Percentiles rank a stretch among this genome's conserved stretches.
Evolutionary conservation across 257 asterid species (phyloP).

Genomic region (Solanum clarkiae): DNA sequence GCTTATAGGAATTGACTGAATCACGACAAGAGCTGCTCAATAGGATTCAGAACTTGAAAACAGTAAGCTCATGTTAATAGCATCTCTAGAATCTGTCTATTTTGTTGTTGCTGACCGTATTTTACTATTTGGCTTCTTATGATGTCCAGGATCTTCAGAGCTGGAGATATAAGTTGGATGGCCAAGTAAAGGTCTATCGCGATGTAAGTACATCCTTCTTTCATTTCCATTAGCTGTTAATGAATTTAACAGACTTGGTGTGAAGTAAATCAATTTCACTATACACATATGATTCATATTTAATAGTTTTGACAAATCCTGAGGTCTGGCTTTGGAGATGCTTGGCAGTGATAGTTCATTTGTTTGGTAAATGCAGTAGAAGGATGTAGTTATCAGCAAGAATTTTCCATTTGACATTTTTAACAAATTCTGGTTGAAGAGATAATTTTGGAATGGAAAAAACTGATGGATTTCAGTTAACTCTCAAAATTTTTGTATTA

Average conservation of each 20-base stretch:
- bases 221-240: background rate
- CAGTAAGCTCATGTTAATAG: constrained; percentile 25
- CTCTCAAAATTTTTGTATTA: background rate
- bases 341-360: background rate
- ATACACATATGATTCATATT: background rate
- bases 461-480: background rate
- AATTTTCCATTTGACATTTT: background rate
- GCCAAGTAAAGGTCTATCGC: constrained; percentile 73
- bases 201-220: constrained; percentile 34
- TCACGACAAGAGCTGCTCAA: constrained; percentile 73
- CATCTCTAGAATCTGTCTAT: background rate
- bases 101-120: background rate
- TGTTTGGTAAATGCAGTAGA: background rate
- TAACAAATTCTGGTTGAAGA: background rate
- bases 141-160: constrained; percentile 60
- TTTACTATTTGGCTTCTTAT: background rate
- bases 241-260: background rate
- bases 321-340: background rate
- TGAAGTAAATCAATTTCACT: background rate
- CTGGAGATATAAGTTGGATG: constrained; percentile 81
- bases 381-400: background rate
- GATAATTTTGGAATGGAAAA: background rate
- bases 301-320: background rate
- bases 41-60: constrained; percentile 70
- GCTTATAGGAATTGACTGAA: constrained; percentile 59